Base-by-base conservation (phyloP, 1,139 yeast genomes). In the Magnusiomyces suaveolens region DNA sequence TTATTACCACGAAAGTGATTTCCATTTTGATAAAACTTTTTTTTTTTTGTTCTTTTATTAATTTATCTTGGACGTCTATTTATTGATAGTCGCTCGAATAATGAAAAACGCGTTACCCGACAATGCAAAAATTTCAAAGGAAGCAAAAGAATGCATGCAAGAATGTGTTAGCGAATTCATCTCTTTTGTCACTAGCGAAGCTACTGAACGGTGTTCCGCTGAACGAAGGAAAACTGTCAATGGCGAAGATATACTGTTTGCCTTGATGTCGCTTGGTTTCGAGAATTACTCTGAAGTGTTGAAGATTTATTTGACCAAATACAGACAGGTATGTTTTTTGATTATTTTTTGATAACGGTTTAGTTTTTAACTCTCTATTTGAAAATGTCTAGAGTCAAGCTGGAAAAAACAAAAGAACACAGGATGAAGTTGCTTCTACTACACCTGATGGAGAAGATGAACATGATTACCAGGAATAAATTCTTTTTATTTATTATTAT, bases 131-230 rank as follows among this genome's bases (percentile, higher is more conserved):
- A 89, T 92, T 0, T 86, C 96, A 12, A 90, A 89, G 65, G 98
- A 90, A 65, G 96, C 97, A 39, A 92, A 92, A 67, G 97, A 89
- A 66, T 90, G 97, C 64, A 87, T 92, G 80, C 98, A 92, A 71
- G 98, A 92, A 68, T 92, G 98, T 71, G 97, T 92, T 1, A 82
- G 92, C 51, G 98, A 82, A 65, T 81, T 78, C 63, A 81, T 80
- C 46, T 77, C 83, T 20, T 81, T 81, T 63, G 76, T 81, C 51
- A 81, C 85, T 0, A 76, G 82, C 54, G 83, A 81, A 65, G 86
- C 87, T 1, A 76, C 82, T 53, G 88, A 83, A 60, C 78, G 78
- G 62, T 82, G 87, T 65, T 67, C 75, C n/a, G 74, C 83, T 41
- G 88, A 83, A 60, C 82, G 83, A 66, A 75, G 88, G 33, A 83